Evolutionary conservation across 441 rosid genomes (phyloP), one percentile per base, ranked within the genome.

Genomic region (Pelargonium exstipulatum): DNA sequence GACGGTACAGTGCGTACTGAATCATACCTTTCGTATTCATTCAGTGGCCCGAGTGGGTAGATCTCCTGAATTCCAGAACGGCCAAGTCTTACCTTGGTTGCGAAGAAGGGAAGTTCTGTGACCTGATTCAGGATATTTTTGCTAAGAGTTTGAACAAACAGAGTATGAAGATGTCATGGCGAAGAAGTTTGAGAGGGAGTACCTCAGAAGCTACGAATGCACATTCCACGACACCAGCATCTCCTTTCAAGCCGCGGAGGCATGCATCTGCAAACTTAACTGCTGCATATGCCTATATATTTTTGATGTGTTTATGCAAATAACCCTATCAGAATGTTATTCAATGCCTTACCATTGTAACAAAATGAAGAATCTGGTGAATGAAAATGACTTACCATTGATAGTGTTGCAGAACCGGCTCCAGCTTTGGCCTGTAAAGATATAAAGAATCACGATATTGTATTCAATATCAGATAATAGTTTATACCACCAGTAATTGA

Each of bases 31-130:
- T 94, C 98, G 1, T 86, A 88, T 64, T 87, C 96, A 24, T 84
- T 94, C 66, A 94, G 76, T 3, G 89, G 95, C 12, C 95, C 97
- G 13, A 94, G 88, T 43, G 95, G 81, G 46, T 78, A 80, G 55
- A 94, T 85, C 82, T 91, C 95, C 69, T 90, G 95, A 22, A 86
- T 74, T 75, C 99, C 97, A 64, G 63, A 67, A 35, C 93, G 85
- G 10, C 98, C 87, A 3, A 94, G 84, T 37, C 85, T 81, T 65
- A 91, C 91, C 75, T 90, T 94, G 49, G 95, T 81, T 58, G 97
- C 95, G 6, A 94, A 94, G 87, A 86, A 91, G 12, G 98, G 96
- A 55, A 91, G 97, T 73, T 94, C 98, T n/a, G 99, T 91, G 64
- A 91, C 96, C 97, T 94, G 61, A 53, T 43, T 2, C 1, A 16